Evolutionary conservation across 345 rosid species (phyloP), one percentile per base, ranked within the genome.

Genomic region (Cardamine chenopodiifolia): DNA sequence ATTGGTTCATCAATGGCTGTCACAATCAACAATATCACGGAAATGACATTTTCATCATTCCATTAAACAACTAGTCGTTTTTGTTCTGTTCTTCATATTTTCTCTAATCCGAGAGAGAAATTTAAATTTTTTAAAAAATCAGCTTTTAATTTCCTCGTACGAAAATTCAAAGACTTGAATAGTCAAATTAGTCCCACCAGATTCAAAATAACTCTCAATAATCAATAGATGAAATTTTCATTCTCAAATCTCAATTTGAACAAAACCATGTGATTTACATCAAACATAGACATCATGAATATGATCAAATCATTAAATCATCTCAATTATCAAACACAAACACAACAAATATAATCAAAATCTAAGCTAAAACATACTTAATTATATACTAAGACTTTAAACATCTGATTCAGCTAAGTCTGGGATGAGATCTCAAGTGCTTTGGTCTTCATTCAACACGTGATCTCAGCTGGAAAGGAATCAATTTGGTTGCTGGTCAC

Each of bases 371-470:
- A n/a, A 28, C 11, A 71, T 45, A 23, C 25, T 23, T 23, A 23
- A 23, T 23, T 23, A 23, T 23, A 23, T 23, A 23, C 25, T 23
- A 23, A 23, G 25, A 23, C 25, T 23, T 23, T 40, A 37, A 56
- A 62, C 62, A 34, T 69, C 17, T 14, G 80, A 2, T 28, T 57
- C 28, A 40, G 49, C 20, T 56, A 89, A 70, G 86, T 89, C 32
- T 85, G 82, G 0, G 98, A 75, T 4, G 89, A 55, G 80, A 93
- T 72, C 29, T 60, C 71, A 67, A 93, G 71, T 54, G 91, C 71
- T 77, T 90, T 89, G 85, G 76, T n/a, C n/a, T n/a, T n/a, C n/a
- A n/a, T n/a, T n/a, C n/a, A n/a, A n/a, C n/a, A n/a, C n/a, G n/a
- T n/a, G n/a, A n/a, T n/a, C n/a, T n/a, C n/a, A n/a, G n/a, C n/a